phyloP scores from a whole-genome alignment of 163 green algal genomes.

The Coccomyxa subellipsoidea region DNA sequence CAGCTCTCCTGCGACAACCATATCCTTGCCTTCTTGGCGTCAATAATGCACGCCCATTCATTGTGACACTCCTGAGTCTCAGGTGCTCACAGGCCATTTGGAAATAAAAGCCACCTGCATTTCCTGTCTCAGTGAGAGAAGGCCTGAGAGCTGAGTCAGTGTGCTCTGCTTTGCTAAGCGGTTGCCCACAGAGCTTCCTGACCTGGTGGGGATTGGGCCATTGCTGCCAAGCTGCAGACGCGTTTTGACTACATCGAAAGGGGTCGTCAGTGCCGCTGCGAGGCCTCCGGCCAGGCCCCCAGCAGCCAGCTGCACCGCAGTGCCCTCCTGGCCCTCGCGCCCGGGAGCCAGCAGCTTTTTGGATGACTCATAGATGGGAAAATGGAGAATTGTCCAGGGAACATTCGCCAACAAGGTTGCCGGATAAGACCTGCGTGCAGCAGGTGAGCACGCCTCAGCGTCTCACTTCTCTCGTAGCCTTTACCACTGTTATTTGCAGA shows the following conservation, averaged over 20 bases:
- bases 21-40: neutral
- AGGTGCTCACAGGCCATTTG: neutral
- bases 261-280: slow-evolving; percentile 83
- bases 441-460: neutral
- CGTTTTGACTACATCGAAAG: slow-evolving; percentile 93
- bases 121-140: neutral
- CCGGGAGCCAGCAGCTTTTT: slow-evolving; percentile 72
- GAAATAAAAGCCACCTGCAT: neutral
- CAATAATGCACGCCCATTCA: neutral
- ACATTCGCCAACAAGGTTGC: slow-evolving; percentile 92
- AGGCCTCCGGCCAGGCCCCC: slow-evolving; percentile 82
- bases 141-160: neutral
- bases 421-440: neutral
- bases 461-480: neutral
- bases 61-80: neutral
- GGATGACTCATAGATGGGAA: slow-evolving; percentile 84
- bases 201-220: neutral
- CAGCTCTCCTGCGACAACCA: slow-evolving; percentile 34
- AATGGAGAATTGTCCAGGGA: slow-evolving; percentile 92
- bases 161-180: too few relatives aligned
- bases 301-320: slow-evolving; percentile 50
- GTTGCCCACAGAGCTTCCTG: neutral
- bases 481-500: neutral
- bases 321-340: slow-evolving; percentile 38
- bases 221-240: slow-evolving; percentile 81